A percentile compares a stretch with the other conserved stretches of the same genome.
These are phyloP conservation scores for Lithocarpus polystachyus DNA, from an alignment of 306 rosid genomes.

Conservation along the genomic window DNA sequence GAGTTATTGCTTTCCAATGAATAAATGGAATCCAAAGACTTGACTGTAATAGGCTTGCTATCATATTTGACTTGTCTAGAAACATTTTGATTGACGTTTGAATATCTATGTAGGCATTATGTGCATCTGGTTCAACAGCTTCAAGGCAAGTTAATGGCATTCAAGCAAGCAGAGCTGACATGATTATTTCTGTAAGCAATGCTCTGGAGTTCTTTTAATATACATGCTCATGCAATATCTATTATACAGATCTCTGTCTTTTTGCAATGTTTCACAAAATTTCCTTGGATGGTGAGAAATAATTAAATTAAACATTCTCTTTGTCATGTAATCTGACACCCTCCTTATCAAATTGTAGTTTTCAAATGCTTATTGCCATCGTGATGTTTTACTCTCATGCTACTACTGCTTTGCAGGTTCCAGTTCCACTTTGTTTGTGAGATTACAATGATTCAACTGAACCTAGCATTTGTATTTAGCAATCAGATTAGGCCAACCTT, in stretches of 20 bases:
- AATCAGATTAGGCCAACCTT: neutral
- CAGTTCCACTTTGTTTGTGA: neutral
- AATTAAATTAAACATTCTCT: neutral
- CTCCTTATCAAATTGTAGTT: neutral
- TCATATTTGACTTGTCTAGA: neutral
- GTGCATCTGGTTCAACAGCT: conserved; percentile 41
- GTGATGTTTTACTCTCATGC: neutral
- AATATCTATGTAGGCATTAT: conserved; percentile 60
- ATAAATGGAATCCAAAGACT: too few species aligned
- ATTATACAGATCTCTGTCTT: neutral
- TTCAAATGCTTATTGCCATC: neutral
- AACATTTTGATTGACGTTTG: conserved; percentile 2
- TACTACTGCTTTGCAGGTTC: neutral
- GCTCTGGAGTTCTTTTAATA: conserved; percentile 4
- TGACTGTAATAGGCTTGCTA: too few species aligned
- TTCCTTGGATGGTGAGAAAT: neutral
- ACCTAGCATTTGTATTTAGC: neutral
- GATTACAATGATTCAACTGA: neutral
- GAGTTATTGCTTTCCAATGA: too few species aligned
- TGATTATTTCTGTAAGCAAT: conserved; percentile 76
- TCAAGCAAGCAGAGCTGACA: conserved; percentile 54
- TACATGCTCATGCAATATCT: neutral
- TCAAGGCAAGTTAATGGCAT: conserved; percentile 62
- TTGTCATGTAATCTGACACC: neutral
- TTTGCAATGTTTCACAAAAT: neutral